phyloP scores from a whole-genome alignment of 345 rosid genomes.

The Carallia pectinifolia region DNA sequence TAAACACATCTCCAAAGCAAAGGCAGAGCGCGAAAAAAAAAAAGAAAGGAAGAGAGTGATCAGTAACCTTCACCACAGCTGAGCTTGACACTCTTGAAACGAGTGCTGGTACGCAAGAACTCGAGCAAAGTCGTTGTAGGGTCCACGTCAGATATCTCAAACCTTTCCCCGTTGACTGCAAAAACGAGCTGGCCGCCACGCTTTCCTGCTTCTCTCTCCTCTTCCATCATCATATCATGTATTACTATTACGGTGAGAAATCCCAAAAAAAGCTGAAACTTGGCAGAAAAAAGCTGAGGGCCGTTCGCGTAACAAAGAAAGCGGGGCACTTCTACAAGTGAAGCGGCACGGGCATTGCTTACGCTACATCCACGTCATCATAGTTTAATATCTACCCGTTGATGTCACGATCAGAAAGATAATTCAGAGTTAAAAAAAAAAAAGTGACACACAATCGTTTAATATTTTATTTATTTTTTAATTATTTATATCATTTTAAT shows the following conservation, averaged over 20 bases:
- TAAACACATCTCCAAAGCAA: no score
- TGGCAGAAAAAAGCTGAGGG: not conserved
- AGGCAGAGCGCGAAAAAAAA: not conserved
- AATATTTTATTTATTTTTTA: no score
- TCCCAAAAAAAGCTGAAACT: not conserved
- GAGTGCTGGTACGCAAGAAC: constrained; percentile 14
- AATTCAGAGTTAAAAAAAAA: no score
- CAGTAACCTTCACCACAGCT: constrained; percentile 25
- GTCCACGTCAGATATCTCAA: constrained; percentile 14
- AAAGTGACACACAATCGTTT: no score
- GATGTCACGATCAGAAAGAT: no score
- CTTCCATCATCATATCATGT: constrained; percentile 2
- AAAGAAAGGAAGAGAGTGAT: not conserved
- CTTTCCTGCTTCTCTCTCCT: not conserved
- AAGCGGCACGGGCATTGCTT: no score
- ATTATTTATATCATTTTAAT: no score
- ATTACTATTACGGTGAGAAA: not conserved
- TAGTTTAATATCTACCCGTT: no score
- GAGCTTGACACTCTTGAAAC: constrained; percentile 29
- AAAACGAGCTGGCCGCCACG: constrained; percentile 13
- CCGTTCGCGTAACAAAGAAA: no score
- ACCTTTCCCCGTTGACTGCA: constrained; percentile 21
- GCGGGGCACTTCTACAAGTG: no score
- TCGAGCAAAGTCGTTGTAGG: constrained; percentile 25
- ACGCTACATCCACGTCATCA: no score